Percentiles rank a stretch among this genome's conserved stretches.
These are phyloP conservation scores for Corylus avellana DNA, from an alignment of 306 rosid genomes.

Conservation along the genomic window DNA sequence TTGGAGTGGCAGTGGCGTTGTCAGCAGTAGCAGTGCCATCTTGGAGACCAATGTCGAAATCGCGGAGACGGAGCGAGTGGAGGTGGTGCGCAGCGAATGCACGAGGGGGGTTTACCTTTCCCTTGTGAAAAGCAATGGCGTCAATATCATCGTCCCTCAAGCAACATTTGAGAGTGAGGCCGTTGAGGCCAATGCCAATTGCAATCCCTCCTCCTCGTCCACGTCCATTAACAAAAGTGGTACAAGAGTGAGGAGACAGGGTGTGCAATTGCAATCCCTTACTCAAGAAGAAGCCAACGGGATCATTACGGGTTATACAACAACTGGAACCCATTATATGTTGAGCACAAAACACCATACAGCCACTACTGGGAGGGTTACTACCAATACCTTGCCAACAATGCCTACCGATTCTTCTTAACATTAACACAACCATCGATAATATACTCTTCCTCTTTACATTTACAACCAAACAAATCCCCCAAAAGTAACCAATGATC, in stretches of 20 bases:
- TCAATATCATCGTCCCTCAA: background rate
- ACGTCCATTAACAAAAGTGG: background rate
- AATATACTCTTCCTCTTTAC: background rate
- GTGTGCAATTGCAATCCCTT: background rate
- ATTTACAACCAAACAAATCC: background rate
- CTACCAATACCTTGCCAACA: background rate
- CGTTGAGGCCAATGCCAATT: background rate
- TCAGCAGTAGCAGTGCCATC: background rate
- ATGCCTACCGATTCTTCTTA: background rate
- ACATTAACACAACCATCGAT: background rate
- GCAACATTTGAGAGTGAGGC: background rate
- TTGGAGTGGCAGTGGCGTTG: constrained; percentile 11
- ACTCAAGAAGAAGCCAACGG: background rate
- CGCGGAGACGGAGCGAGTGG: constrained; percentile 18
- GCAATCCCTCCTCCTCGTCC: background rate
- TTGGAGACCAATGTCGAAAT: constrained; percentile 31
- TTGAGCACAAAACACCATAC: background rate
- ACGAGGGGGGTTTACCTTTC: background rate
- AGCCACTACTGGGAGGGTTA: no score
- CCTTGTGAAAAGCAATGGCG: background rate
- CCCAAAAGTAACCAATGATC: background rate
- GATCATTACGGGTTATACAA: background rate
- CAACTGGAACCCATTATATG: background rate
- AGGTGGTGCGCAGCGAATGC: background rate
- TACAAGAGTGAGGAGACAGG: background rate